A percentile compares a stretch with the other conserved stretches of the same genome.
These are phyloP conservation scores for Glycyrrhiza uralensis DNA, from an alignment of 306 rosid species.

Conservation along the genomic window DNA sequence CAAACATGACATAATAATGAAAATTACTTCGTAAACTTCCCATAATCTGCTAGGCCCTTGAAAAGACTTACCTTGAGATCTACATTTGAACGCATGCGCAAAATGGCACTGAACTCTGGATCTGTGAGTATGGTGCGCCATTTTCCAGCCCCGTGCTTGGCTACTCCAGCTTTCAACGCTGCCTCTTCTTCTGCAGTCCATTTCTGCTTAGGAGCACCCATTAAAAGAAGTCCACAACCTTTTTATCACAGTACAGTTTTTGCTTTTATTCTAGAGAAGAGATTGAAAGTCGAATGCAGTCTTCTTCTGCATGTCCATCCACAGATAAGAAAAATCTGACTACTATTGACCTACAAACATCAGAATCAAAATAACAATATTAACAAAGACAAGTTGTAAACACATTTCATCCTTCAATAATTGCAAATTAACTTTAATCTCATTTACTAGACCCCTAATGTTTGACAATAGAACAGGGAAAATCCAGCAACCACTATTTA, in stretches of 20 bases:
- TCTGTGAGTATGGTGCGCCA: constrained; percentile 96
- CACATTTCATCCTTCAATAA: not conserved
- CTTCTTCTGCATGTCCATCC: constrained; percentile 14
- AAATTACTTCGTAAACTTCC: not conserved
- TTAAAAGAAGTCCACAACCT: constrained; percentile 35
- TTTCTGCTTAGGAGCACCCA: constrained; percentile 99
- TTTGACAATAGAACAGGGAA: not conserved
- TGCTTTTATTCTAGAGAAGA: constrained; percentile 17
- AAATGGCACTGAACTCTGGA: constrained; percentile 71
- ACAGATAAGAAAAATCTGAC: not conserved
- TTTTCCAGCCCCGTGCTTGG: constrained; percentile 93
- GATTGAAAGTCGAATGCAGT: constrained; percentile 16
- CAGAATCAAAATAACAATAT: not conserved
- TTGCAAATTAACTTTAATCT: constrained; percentile 16
- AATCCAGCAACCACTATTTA: not conserved
- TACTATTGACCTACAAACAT: constrained; percentile 23
- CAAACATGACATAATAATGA: constrained; percentile 7
- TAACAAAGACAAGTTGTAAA: not conserved
- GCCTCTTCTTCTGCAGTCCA: constrained; percentile 99
- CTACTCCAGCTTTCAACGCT: constrained; percentile 90
- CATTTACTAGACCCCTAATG: not conserved
- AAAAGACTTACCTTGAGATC: constrained; percentile 76
- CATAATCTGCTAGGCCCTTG: not conserved
- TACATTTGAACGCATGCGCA: constrained; percentile 84
- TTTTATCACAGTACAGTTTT: not conserved